Evolutionary conservation across 345 rosid species (phyloP).

Genomic region (Populus ilicifolia): DNA sequence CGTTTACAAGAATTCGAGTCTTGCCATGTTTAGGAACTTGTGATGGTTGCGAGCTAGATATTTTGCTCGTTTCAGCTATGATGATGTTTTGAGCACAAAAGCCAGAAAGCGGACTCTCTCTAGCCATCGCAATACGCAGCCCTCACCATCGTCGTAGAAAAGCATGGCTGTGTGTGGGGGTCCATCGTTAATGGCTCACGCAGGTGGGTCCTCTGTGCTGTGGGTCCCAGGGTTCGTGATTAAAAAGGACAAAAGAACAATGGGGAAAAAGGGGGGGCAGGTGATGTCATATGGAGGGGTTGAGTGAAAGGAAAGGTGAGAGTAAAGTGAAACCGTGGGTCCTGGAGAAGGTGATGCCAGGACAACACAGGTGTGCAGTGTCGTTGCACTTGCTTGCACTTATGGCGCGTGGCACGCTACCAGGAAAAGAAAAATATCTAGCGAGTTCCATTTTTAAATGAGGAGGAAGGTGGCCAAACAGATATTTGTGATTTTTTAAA

Average conservation of each 20-base stretch:
- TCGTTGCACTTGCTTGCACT: neutral
- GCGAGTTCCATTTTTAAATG: too few relatives aligned
- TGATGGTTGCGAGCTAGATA: too few relatives aligned
- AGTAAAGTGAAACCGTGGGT: constrained; percentile 21
- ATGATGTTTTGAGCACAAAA: neutral
- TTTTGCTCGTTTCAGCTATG: neutral
- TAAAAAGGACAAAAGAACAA: neutral
- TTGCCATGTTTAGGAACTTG: too few relatives aligned
- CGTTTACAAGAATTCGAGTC: too few relatives aligned
- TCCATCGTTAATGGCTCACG: constrained; percentile 3
- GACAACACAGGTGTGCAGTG: neutral
- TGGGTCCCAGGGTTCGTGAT: constrained; percentile 11
- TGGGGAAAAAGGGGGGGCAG: neutral
- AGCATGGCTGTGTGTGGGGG: constrained; percentile 1
- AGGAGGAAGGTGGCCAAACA: too few relatives aligned
- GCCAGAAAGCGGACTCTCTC: neutral
- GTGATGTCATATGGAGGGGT: constrained; percentile 13
- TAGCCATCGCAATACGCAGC: neutral
- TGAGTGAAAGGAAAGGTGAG: constrained; percentile 8
- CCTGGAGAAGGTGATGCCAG: neutral
- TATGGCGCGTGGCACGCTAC: constrained; percentile 11
- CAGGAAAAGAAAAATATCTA: too few relatives aligned
- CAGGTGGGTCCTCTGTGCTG: constrained; percentile 21
- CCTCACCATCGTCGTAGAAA: neutral
- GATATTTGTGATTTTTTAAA: too few relatives aligned